Conservation (phyloP, 108 stramenopile species). For the Aurantiochytrium sp. region DNA sequence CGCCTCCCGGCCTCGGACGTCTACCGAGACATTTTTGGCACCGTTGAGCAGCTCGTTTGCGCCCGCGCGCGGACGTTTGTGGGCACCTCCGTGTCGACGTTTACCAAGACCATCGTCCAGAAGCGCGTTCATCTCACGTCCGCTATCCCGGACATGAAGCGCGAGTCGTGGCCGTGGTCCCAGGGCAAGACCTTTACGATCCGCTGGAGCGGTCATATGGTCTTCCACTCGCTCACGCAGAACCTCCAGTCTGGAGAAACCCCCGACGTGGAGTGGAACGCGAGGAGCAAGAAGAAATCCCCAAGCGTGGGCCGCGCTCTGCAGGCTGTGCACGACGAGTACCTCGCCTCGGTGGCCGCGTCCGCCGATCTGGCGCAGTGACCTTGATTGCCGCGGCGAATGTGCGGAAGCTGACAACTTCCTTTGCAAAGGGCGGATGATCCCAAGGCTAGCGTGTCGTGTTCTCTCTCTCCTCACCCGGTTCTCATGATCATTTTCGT, state of each 20-base stretch:
- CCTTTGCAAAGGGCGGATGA: too few species aligned
- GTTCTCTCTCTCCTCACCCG: too few species aligned
- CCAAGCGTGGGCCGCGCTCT: too few species aligned
- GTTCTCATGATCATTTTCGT: too few species aligned
- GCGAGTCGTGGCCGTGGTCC: not conserved
- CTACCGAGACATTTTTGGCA: not conserved
- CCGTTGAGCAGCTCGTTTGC: constrained; percentile 13
- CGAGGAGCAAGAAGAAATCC: too few species aligned
- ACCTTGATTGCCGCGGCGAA: too few species aligned
- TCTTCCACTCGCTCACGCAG: not conserved
- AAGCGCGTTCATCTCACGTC: not conserved
- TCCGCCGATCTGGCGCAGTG: too few species aligned
- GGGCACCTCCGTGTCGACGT: not conserved
- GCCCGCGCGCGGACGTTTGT: constrained; percentile 4
- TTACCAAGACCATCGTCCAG: constrained; percentile 8
- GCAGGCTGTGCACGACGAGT: too few species aligned
- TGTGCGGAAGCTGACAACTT: too few species aligned
- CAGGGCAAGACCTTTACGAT: not conserved
- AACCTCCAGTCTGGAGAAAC: not conserved
- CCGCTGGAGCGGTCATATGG: not conserved
- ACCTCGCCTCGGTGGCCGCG: too few species aligned
- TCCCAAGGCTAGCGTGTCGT: too few species aligned
- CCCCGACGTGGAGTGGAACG: not conserved
- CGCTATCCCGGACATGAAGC: not conserved
- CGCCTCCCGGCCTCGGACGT: not conserved